Percentiles rank a stretch among this genome's conserved stretches.
These are phyloP conservation scores for Stenocarpella maydis DNA, from an alignment of 2,329 filamentous ascomycete species.

Conservation along the genomic window DNA sequence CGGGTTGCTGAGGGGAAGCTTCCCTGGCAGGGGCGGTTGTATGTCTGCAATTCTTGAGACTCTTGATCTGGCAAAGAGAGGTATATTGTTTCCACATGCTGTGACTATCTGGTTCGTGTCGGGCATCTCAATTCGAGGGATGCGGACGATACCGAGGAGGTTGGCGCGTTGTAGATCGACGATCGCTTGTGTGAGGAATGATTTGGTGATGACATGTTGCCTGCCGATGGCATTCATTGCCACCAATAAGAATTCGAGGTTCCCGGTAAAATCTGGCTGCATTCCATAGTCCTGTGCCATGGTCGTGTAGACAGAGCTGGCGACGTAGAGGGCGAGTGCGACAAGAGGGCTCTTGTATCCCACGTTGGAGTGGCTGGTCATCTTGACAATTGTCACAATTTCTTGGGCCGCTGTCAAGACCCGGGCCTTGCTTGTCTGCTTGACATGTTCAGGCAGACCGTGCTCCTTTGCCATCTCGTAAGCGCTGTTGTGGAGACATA, in stretches of 20 bases:
- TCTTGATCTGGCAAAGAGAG: constrained; percentile 56
- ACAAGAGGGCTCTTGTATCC: constrained; percentile 77
- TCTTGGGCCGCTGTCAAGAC: constrained; percentile 84
- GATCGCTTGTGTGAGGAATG: constrained; percentile 84
- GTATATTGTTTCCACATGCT: constrained; percentile 48
- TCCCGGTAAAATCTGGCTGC: constrained; percentile 54
- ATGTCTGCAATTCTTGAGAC: constrained; percentile 52
- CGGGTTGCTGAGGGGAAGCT: constrained; percentile 50
- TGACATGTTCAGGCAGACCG: constrained; percentile 69
- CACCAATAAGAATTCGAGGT: constrained; percentile 78
- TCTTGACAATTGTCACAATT: constrained; percentile 82
- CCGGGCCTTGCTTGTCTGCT: constrained; percentile 74
- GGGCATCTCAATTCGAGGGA: constrained; percentile 35
- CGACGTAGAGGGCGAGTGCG: constrained; percentile 85
- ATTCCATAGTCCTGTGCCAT: constrained; percentile 73
- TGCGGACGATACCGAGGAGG: constrained; percentile 20
- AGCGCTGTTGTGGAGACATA: constrained; percentile 89
- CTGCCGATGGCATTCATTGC: constrained; percentile 81
- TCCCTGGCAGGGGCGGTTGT: constrained; percentile 53
- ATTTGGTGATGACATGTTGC: constrained; percentile 78
- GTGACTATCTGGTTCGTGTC: constrained; percentile 42
- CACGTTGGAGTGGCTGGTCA: constrained; percentile 75
- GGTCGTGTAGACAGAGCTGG: constrained; percentile 83
- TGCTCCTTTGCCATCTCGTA: constrained; percentile 83
- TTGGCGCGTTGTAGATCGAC: constrained; percentile 72